These are phyloP conservation scores for Leccinum griseonigrum DNA, from an alignment of 1,284 basidiomycete species.

Conservation along the genomic window DNA sequence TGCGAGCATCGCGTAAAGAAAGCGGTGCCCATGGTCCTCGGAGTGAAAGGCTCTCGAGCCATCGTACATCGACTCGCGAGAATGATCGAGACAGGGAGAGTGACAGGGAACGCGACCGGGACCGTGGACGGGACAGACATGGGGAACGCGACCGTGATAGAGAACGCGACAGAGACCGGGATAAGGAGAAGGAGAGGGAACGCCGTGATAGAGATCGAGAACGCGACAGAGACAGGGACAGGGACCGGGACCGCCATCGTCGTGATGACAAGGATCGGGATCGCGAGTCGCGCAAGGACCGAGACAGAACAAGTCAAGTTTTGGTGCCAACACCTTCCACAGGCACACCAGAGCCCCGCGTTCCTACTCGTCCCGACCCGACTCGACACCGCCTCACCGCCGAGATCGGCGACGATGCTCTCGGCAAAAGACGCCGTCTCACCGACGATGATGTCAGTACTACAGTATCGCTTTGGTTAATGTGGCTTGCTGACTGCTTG, in stretches of 20 bases:
- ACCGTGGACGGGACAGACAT: slow-evolving; percentile 43
- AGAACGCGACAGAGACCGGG: slow-evolving; percentile 40
- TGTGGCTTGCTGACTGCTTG: slow-evolving; percentile 17
- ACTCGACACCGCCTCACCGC: slow-evolving; percentile 49
- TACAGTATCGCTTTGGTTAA: background rate
- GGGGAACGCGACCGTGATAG: slow-evolving; percentile 45
- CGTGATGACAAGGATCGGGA: slow-evolving; percentile 40
- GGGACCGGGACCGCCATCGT: slow-evolving; percentile 37
- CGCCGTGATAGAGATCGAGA: slow-evolving; percentile 43
- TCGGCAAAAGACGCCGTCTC: slow-evolving; percentile 66
- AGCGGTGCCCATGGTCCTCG: slow-evolving; percentile 49
- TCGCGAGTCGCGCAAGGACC: slow-evolving; percentile 48
- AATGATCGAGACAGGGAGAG: slow-evolving; percentile 43
- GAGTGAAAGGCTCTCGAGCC: slow-evolving; percentile 40
- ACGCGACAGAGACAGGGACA: slow-evolving; percentile 38
- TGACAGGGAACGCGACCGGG: slow-evolving; percentile 46
- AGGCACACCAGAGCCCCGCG: slow-evolving; percentile 45
- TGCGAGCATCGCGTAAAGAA: slow-evolving; percentile 38
- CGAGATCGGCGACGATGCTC: slow-evolving; percentile 47
- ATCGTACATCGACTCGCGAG: slow-evolving; percentile 33
- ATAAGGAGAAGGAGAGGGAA: slow-evolving; percentile 40
- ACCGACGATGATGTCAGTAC: slow-evolving; percentile 61
- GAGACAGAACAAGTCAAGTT: slow-evolving; percentile 41
- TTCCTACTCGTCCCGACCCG: slow-evolving; percentile 58
- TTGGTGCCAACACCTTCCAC: slow-evolving; percentile 29